phyloP scores from a whole-genome alignment of 108 stramenopile genomes.

The Discostella stelligeroides region DNA sequence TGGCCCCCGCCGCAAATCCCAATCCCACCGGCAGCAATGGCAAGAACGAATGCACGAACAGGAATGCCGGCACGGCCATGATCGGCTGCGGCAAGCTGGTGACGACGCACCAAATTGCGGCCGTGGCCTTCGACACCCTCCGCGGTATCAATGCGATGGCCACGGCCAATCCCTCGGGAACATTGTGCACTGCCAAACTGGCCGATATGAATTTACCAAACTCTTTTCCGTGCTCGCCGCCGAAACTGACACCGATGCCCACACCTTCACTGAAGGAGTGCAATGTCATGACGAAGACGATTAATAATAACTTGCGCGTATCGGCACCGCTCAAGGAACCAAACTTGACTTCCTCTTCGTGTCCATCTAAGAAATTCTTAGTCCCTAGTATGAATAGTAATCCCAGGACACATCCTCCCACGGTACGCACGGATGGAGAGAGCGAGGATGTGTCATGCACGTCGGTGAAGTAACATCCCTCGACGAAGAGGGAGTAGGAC shows the following conservation, averaged over 20 bases:
- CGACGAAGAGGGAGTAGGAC: constrained; percentile 82
- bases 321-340: constrained; percentile 88
- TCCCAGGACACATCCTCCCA: constrained; percentile 74
- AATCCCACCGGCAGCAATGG: constrained; percentile 94
- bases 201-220: constrained; percentile 95
- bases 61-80: constrained; percentile 97
- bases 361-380: constrained; percentile 76
- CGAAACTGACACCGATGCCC: constrained; percentile 43
- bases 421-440: constrained; percentile 57
- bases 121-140: constrained; percentile 83
- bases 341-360: constrained; percentile 88
- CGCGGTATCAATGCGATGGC: constrained; percentile 92
- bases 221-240: constrained; percentile 71
- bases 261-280: constrained; percentile 97
- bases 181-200: constrained; percentile 97
- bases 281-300: constrained; percentile 97
- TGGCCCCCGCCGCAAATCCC: constrained; percentile 99
- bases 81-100: constrained; percentile 97
- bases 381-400: constrained; percentile 83
- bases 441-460: constrained; percentile 61
- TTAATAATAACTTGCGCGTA: constrained; percentile 87
- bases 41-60: constrained; percentile 94
- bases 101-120: constrained; percentile 93
- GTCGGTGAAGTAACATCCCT: constrained; percentile 82
- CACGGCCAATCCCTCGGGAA: constrained; percentile 98